Evolutionary conservation across 352 stramenopile species (phyloP), one percentile per base, ranked within the genome.

Genomic region (Phytophthora hibernalis): DNA sequence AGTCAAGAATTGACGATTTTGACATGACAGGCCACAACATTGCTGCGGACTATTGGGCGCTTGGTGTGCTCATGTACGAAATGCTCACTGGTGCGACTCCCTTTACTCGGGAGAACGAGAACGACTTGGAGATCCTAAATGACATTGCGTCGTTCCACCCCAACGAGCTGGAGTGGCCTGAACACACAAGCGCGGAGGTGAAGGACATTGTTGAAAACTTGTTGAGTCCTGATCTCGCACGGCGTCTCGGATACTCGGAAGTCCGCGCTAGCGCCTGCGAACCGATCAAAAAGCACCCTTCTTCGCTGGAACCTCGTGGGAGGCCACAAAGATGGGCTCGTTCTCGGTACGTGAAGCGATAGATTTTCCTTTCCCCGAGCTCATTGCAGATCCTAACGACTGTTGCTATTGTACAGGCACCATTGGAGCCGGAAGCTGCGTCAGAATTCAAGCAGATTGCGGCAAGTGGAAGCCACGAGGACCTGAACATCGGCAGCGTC

Each of bases 51-150:
- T 98, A 98, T 71, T 98, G 95, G 95, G 87, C 93, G 11, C 82
- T 98, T 31, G 95, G 95, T 21, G 93, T 97, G 56, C 84, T 98
- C 55, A 93, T 98, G 75, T 98, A 98, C 76, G 95, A 98, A 73
- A 81, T 98, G 26, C 70, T 98, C 1, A 90, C 84, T 37, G 93
- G 92, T 4, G 76, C 86, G 18, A 98, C 93, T 2, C 94, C 95
- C 3, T 98, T 98, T 54, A 86, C 83, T 9, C 72, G 77, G 16
- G 83, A 94, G 60, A 90, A 89, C 47, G 82, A 92, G 43, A 89
- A 93, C 42, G 89, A 97, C 45, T 79, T 94, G 44, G 90, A 96
- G 49, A 95, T 96, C 60, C 80, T 96, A 63, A 96, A 96, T 71
- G 71, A 87, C 50, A 96, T 96, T 50, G 74, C 85, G 16, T 87